A percentile compares a stretch with the other conserved stretches of the same genome.
phyloP scores from a whole-genome alignment of 2,329 filamentous ascomycete genomes.

The Alternaria tenuissima region DNA sequence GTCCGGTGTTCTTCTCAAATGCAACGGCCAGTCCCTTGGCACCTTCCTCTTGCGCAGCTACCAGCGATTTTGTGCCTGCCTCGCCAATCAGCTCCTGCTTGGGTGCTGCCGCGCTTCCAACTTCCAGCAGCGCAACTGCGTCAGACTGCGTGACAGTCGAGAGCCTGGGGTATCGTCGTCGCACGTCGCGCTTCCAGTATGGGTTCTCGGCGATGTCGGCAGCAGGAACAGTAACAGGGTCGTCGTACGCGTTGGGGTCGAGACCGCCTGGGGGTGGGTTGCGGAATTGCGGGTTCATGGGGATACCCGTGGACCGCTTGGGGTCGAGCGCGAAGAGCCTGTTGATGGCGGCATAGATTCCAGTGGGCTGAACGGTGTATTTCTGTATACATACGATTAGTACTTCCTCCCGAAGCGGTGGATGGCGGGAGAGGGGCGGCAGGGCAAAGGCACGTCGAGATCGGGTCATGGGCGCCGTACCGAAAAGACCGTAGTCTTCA shows the following conservation, averaged over 20 bases:
- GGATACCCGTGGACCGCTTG: conserved; percentile 88
- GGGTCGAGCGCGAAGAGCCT: conserved; percentile 81
- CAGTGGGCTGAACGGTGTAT: conserved; percentile 91
- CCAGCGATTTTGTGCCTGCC: conserved; percentile 75
- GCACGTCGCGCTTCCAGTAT: conserved; percentile 93
- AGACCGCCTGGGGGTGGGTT: conserved; percentile 80
- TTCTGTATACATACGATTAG: conserved; percentile 67
- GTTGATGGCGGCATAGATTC: conserved; percentile 87
- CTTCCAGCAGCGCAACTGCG: conserved; percentile 81
- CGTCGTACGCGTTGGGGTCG: conserved; percentile 76
- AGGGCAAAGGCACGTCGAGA: conserved; percentile 3
- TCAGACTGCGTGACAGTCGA: conserved; percentile 85
- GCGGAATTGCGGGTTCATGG: conserved; percentile 91
- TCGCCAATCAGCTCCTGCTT: conserved; percentile 82
- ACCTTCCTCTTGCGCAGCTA: conserved; percentile 78
- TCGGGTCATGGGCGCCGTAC: conserved; percentile 30
- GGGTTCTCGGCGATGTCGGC: conserved; percentile 89
- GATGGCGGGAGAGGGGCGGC: conserved; percentile 17
- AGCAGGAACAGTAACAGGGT: conserved; percentile 84
- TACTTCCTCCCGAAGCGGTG: not conserved
- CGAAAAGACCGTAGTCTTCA: conserved; percentile 38
- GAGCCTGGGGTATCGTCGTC: conserved; percentile 81
- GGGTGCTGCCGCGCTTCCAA: conserved; percentile 82
- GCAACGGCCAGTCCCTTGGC: conserved; percentile 74
- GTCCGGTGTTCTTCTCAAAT: conserved; percentile 71